Evolutionary conservation across 2,329 filamentous ascomycete species (phyloP).

Genomic region (Emericellopsis cladophorae): DNA sequence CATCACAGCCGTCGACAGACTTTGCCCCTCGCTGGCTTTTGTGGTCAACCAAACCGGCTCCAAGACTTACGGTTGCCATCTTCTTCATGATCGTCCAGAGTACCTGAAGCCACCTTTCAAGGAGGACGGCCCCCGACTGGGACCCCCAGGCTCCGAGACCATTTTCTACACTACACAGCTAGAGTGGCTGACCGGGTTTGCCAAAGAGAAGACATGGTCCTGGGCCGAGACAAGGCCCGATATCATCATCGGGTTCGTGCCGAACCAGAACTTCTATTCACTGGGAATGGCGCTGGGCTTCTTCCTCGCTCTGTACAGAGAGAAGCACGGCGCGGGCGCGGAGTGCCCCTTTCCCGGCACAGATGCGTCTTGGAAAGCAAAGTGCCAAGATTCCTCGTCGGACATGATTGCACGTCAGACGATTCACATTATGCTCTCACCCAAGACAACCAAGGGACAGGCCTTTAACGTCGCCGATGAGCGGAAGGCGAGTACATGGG

Average conservation of each 20-base stretch:
- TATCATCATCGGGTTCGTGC: constrained; percentile 26
- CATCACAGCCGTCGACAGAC: constrained; percentile 13
- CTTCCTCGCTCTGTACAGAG: constrained; percentile 20
- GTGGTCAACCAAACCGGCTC: constrained; percentile 20
- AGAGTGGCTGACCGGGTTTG: constrained; percentile 20
- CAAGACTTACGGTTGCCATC: constrained; percentile 26
- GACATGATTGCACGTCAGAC: constrained; percentile 20
- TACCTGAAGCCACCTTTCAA: constrained; percentile 17
- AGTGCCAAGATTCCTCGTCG: constrained; percentile 23
- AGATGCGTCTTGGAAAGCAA: constrained; percentile 20
- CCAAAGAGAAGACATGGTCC: constrained; percentile 22
- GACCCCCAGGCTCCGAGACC: not conserved
- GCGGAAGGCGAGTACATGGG: constrained; percentile 7
- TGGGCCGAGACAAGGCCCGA: constrained; percentile 26
- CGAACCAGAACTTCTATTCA: constrained; percentile 24
- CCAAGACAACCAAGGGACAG: constrained; percentile 7
- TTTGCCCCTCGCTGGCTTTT: constrained; percentile 21
- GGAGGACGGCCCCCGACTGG: constrained; percentile 2
- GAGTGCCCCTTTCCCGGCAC: constrained; percentile 24
- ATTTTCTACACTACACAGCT: constrained; percentile 13
- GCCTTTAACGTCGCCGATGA: constrained; percentile 12
- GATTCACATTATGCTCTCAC: constrained; percentile 7
- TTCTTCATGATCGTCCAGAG: constrained; percentile 21
- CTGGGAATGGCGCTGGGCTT: constrained; percentile 21
- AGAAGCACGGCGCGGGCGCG: constrained; percentile 22